Evolutionary conservation across 2,329 filamentous ascomycete genomes (phyloP).

Genomic region (Macrophomina phaseolina): DNA sequence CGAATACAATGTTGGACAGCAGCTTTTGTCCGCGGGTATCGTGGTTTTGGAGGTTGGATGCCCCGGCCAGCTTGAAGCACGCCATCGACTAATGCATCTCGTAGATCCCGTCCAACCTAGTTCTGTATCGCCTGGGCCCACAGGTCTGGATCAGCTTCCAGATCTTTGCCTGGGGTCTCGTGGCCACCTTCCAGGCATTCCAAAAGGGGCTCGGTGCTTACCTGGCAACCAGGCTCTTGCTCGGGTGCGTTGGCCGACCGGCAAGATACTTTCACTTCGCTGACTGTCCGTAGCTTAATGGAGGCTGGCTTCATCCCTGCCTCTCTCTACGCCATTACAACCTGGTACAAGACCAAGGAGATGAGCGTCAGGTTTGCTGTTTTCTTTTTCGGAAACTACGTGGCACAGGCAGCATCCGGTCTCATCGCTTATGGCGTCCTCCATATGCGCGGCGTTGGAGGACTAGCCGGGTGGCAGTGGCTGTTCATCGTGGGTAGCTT

Average conservation of each 20-base stretch:
- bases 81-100: conserved; percentile 19
- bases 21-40: conserved; percentile 42
- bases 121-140: conserved; percentile 44
- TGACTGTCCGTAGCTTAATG: conserved; percentile 22
- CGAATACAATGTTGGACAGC: conserved; percentile 42
- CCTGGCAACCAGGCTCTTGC: conserved; percentile 46
- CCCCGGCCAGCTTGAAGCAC: not conserved
- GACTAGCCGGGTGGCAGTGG: conserved; percentile 48
- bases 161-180: conserved; percentile 46
- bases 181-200: conserved; percentile 50
- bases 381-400: conserved; percentile 63
- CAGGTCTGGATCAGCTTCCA: conserved; percentile 47
- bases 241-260: conserved; percentile 37
- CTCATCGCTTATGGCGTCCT: conserved; percentile 64
- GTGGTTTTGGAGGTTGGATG: conserved; percentile 36
- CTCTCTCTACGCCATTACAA: conserved; percentile 55
- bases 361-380: conserved; percentile 64
- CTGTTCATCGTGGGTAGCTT: conserved; percentile 43
- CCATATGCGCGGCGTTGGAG: conserved; percentile 65
- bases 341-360: conserved; percentile 66
- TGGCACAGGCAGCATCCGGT: conserved; percentile 66
- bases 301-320: conserved; percentile 57
- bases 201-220: conserved; percentile 46
- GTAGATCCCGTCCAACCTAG: conserved; percentile 17
- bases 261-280: not conserved